Evolutionary conservation across 1,284 basidiomycete genomes (phyloP), one percentile per base, ranked within the genome.

Genomic region (Paramarasmius palmivorus): DNA sequence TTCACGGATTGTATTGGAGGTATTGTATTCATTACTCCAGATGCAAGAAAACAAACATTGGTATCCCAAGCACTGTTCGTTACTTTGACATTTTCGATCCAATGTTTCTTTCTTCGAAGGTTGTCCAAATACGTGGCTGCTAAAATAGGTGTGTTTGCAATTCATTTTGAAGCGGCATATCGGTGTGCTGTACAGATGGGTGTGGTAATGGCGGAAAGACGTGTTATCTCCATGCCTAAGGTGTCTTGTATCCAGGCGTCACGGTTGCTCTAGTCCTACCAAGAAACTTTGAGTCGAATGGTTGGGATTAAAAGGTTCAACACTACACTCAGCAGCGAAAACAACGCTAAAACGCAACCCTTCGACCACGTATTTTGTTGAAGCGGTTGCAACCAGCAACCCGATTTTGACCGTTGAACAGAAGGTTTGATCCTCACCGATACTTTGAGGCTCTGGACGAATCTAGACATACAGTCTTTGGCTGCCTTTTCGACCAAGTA

Each of bases 51-150:
- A n/a, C n/a, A 77, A 59, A 98, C 76, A 70, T 98, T 97, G 44
- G 96, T 98, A 72, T 99, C 96, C 94, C 94, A 98, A 15, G 96
- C 94, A 60, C 84, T 91, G 66, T 83, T 88, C 49, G 90, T 88
- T 34, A 92, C 80, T 72, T 98, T 98, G 64, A 95, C 82, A 65
- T 98, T 98, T 71, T 98, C 95, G 63, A 93, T 81, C 38, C 82
- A 76, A 63, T 89, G 78, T 69, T n/a, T 93, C 92, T 65, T 90
- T 92, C 79, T 94, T 95, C 23, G 86, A 81, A 57, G 83, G 72
- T 63, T 92, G 88, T 25, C 92, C 95, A 67, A 90, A 98, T 64
- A 96, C 93, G 73, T 98, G 95, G 60, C 91, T 93, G 65, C n/a
- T 41, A 55, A 48, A 52, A 20, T 19, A 17, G 46, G 23, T n/a